Conservation (phyloP, 2,329 filamentous ascomycete genomes). For the Pseudogymnoascus sp. region DNA sequence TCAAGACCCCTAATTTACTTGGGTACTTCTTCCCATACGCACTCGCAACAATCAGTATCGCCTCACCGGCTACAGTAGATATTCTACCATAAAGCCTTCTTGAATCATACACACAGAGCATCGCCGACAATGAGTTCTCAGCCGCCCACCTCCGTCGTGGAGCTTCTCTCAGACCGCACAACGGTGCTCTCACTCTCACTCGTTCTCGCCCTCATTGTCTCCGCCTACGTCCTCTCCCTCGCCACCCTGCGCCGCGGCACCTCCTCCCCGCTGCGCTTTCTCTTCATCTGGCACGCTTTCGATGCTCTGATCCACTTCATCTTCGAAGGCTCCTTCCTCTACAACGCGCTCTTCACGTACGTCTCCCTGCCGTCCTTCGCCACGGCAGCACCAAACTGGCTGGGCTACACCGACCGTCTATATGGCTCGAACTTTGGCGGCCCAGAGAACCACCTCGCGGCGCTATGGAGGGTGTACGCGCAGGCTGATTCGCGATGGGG, state of each 20-base stretch:
- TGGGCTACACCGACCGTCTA: constrained; percentile 41
- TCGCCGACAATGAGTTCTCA: neutral
- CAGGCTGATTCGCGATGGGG: constrained; percentile 58
- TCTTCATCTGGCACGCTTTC: constrained; percentile 93
- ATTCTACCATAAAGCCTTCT: neutral
- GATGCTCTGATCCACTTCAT: constrained; percentile 86
- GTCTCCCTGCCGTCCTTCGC: constrained; percentile 52
- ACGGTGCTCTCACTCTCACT: constrained; percentile 52
- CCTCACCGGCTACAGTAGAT: neutral
- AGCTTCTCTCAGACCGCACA: constrained; percentile 48
- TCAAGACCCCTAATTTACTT: constrained; percentile 2
- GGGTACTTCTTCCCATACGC: neutral
- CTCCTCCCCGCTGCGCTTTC: constrained; percentile 55
- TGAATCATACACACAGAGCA: neutral
- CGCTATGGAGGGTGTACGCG: constrained; percentile 64
- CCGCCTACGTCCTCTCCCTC: constrained; percentile 44
- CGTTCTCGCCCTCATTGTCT: constrained; percentile 44
- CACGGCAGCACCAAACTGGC: constrained; percentile 62
- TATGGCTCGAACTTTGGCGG: constrained; percentile 50
- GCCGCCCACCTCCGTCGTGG: constrained; percentile 17
- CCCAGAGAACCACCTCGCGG: constrained; percentile 46
- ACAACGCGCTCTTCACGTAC: constrained; percentile 80
- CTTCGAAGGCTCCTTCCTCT: constrained; percentile 86
- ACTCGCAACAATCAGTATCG: neutral
- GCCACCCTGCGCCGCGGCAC: constrained; percentile 34